Evolutionary conservation across 1,284 basidiomycete genomes (phyloP).

Genomic region (Ceratobasidium theobromae): DNA sequence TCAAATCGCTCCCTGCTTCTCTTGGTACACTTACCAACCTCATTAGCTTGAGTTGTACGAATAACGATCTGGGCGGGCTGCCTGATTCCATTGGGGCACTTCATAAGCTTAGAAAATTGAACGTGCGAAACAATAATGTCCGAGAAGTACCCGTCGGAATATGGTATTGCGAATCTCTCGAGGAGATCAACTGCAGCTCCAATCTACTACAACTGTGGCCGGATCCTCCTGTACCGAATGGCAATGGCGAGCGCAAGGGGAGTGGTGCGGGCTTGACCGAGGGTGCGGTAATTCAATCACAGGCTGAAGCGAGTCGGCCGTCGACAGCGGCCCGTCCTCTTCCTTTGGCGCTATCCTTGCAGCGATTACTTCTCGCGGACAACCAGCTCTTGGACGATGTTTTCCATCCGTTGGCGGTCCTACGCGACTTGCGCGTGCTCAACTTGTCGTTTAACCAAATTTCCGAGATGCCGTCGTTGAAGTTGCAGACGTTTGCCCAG

Average conservation of each 20-base stretch:
- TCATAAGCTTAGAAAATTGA: constrained; percentile 73
- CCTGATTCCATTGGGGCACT: constrained; percentile 80
- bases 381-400: constrained; percentile 85
- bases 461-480: constrained; percentile 79
- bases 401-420: constrained; percentile 70
- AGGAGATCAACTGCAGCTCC: constrained; percentile 82
- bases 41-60: constrained; percentile 78
- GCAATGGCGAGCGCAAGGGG: constrained; percentile 40
- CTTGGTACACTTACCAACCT: constrained; percentile 75
- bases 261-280: constrained; percentile 34
- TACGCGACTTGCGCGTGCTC: constrained; percentile 77
- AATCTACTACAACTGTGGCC: constrained; percentile 82
- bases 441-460: constrained; percentile 97
- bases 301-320: background rate
- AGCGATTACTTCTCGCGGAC: constrained; percentile 84
- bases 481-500: constrained; percentile 66
- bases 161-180: constrained; percentile 82
- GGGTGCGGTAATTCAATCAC: constrained; percentile 30
- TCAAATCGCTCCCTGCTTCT: constrained; percentile 81
- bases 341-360: constrained; percentile 71
- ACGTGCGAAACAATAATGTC: constrained; percentile 92
- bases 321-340: constrained; percentile 48
- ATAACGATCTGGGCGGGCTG: constrained; percentile 81
- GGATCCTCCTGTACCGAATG: constrained; percentile 52
- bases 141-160: constrained; percentile 72